These are phyloP conservation scores for Rhodosporidiobolus odoratus DNA, from an alignment of 768 basidiomycete genomes.

Conservation along the genomic window DNA sequence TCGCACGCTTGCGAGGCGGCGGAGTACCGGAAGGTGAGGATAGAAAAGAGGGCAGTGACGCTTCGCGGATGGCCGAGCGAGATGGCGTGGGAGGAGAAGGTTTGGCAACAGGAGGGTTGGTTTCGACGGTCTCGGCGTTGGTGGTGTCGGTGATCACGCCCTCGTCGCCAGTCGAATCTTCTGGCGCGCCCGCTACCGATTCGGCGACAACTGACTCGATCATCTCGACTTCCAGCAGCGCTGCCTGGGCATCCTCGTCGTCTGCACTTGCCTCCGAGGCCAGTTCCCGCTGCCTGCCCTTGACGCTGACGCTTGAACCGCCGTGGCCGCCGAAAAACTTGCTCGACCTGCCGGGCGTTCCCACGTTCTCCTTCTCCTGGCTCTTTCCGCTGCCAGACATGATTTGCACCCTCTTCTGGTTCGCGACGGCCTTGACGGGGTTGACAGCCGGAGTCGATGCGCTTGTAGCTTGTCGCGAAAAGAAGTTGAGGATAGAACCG, in stretches of 20 bases:
- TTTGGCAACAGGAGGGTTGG: neutral
- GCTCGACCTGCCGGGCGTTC: conserved; percentile 12
- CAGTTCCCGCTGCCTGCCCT: neutral
- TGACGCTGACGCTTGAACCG: neutral
- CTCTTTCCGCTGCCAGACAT: neutral
- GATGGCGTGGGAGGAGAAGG: neutral
- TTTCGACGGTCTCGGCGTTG: neutral
- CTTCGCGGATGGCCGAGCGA: neutral
- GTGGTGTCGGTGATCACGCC: neutral
- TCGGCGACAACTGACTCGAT: neutral
- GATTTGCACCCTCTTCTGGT: neutral
- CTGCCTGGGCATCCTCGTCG: conserved; percentile 15
- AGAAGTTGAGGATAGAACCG: conserved; percentile 29
- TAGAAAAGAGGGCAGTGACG: neutral
- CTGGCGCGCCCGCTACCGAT: neutral
- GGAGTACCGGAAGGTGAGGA: conserved; percentile 14
- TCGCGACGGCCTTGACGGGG: neutral
- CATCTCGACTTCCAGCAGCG: conserved; percentile 21
- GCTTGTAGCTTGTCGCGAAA: too few species aligned
- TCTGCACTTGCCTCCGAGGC: neutral
- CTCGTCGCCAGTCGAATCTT: neutral
- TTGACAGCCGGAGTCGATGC: neutral
- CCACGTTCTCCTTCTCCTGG: conserved; percentile 12
- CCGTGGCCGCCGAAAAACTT: conserved; percentile 37
- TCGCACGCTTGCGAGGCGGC: conserved; percentile 1